Evolutionary conservation across 345 rosid species (phyloP), one percentile per base, ranked within the genome.

Genomic region (Moricandia moricandioides): DNA sequence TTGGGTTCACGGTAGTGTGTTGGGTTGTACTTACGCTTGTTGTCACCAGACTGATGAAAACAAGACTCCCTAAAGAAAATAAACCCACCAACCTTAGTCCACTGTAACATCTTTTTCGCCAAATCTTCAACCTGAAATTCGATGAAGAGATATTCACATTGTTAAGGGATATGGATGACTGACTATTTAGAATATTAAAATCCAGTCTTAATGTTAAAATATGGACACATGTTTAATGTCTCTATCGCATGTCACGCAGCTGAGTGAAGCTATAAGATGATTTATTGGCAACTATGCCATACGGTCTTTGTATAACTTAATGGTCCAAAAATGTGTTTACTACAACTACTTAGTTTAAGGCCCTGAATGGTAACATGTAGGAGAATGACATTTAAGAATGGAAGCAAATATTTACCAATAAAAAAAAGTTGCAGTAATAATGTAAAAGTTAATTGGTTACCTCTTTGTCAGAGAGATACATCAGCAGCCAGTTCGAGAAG

Each of bases 1-100:
- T 91, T 86, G 63, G 99, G 99, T 74, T 95, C 99, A 30, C 97
- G 93, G 81, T 95, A 95, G 83, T 90, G 99, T 59, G 99, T 87
- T 56, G 98, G 99, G 78, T 90, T 91, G 70, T 68, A 57, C 80
- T 90, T 95, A 33, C 96, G 79, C 80, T 88, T 90, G 71, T 83
- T 80, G 81, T 92, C 99, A 73, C 97, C 98, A 64, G 99, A 95
- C 81, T 85, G 98, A 82, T 92, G 94, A 77, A 95, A 90, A 79
- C 99, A 95, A 63, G 98, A 89, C 84, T 95, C 99, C 72, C 98
- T 82, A 77, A 95, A 92, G 88, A 95, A 95, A 70, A 95, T 88
- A 76, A 74, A 82, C 8, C 99, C 98, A 1, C 97, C 98, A 51
- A 83, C 87, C 85, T 87, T 95, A n/a, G 93, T 78, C 99, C 97